phyloP scores from a whole-genome alignment of 2,329 filamentous ascomycete species.

The Fusarium luffae region DNA sequence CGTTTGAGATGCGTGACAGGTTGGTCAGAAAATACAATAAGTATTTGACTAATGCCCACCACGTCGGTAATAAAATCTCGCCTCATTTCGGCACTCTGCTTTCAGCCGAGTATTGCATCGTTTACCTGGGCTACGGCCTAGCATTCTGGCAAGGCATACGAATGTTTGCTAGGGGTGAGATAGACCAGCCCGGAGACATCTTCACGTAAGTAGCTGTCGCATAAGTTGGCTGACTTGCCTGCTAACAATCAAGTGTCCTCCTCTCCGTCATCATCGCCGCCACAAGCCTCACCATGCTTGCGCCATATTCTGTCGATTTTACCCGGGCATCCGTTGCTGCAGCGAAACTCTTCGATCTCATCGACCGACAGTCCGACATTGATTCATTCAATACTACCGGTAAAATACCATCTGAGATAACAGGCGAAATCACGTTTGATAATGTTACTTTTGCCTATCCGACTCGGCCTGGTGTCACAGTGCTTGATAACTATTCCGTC shows the following conservation, averaged over 20 bases:
- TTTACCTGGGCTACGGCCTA: constrained; percentile 56
- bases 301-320: background rate
- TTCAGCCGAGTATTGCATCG: constrained; percentile 53
- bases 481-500: constrained; percentile 55
- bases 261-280: background rate
- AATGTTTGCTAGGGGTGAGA: constrained; percentile 53
- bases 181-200: constrained; percentile 52
- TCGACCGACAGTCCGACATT: background rate
- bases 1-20: constrained; percentile 54
- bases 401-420: background rate
- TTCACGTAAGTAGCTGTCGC: constrained; percentile 45
- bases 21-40: constrained; percentile 54
- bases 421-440: background rate
- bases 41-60: constrained; percentile 52
- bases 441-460: background rate
- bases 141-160: constrained; percentile 59
- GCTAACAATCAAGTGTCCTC: constrained; percentile 35
- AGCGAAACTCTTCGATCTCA: constrained; percentile 47
- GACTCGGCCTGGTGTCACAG: background rate
- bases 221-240: too few relatives aligned
- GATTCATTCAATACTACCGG: background rate
- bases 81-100: constrained; percentile 53
- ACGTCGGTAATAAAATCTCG: constrained; percentile 53
- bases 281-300: background rate
- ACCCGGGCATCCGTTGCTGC: background rate